A percentile compares a stretch with the other conserved stretches of the same genome.
Conservation (phyloP, 495 filamentous ascomycete species). For the Aspergillus nanangensis region DNA sequence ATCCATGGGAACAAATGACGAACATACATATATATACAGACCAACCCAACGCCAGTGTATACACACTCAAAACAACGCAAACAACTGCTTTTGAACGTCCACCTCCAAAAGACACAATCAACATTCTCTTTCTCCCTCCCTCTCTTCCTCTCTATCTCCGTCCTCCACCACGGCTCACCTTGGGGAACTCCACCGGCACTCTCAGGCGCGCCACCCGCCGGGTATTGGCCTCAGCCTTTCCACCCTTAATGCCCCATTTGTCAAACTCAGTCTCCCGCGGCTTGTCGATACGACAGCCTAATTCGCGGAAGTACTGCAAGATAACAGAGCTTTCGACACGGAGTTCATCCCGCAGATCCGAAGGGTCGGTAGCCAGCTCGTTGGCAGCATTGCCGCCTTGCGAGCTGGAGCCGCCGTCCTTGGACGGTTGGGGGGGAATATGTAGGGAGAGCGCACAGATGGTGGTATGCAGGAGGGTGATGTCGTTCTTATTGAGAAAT, state of each 20-base stretch:
- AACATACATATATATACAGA: too few relatives aligned
- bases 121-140: too few relatives aligned
- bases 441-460: constrained; percentile 61
- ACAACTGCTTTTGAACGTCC: too few relatives aligned
- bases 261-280: constrained; percentile 39
- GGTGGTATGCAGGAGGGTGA: constrained; percentile 62
- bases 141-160: too few relatives aligned
- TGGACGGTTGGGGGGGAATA: constrained; percentile 35
- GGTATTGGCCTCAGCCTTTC: constrained; percentile 55
- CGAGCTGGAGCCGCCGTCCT: constrained; percentile 41
- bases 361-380: constrained; percentile 71
- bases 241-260: constrained; percentile 44
- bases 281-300: constrained; percentile 60
- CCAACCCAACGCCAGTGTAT: too few relatives aligned
- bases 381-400: constrained; percentile 58
- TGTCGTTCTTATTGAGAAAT: constrained; percentile 55
- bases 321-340: constrained; percentile 61
- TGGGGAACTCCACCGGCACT: constrained; percentile 81
- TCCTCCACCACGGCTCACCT: constrained; percentile 41
- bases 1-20: too few relatives aligned
- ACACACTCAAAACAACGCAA: too few relatives aligned
- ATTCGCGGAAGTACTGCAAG: constrained; percentile 67
- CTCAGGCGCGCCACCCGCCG: constrained; percentile 65
- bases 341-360: constrained; percentile 74
- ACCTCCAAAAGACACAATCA: too few relatives aligned